Percentiles rank a stretch among this genome's conserved stretches.
phyloP scores from a whole-genome alignment of 2,329 filamentous ascomycete genomes.

The Cryoendolithus antarcticus region DNA sequence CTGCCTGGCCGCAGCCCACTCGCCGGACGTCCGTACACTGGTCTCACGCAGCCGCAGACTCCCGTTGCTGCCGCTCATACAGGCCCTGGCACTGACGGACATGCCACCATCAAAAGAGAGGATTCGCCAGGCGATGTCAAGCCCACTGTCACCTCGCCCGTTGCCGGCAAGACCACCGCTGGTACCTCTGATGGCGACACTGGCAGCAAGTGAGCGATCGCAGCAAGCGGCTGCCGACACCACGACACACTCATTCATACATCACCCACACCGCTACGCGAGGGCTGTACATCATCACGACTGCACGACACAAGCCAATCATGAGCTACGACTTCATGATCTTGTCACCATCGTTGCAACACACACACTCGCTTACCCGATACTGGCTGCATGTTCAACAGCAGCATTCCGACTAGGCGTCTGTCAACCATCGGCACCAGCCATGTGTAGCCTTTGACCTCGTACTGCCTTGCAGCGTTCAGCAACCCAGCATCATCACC shows the following conservation, averaged over 20 bases:
- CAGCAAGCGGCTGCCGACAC: background rate
- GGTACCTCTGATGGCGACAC: too few relatives aligned
- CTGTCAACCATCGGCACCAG: too few relatives aligned
- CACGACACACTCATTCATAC: background rate
- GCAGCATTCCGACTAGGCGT: background rate
- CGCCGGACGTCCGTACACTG: conserved; percentile 14
- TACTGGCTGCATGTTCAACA: conserved; percentile 2
- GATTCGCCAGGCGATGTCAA: conserved; percentile 10
- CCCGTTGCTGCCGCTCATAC: conserved; percentile 14
- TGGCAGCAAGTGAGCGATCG: background rate
- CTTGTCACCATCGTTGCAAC: conserved; percentile 3
- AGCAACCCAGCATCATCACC: too few relatives aligned
- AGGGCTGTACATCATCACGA: conserved; percentile 6
- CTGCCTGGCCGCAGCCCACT: conserved; percentile 15
- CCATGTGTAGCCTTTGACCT: too few relatives aligned
- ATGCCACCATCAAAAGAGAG: conserved; percentile 6
- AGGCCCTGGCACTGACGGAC: conserved; percentile 9
- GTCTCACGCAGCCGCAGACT: conserved; percentile 11
- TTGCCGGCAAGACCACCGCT: conserved; percentile 4
- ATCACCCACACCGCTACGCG: conserved; percentile 1
- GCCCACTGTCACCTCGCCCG: conserved; percentile 12
- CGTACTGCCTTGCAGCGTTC: too few relatives aligned
- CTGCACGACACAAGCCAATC: conserved; percentile 5
- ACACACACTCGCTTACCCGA: conserved; percentile 5
- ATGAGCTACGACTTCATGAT: conserved; percentile 5